phyloP scores from a whole-genome alignment of 2,329 filamentous ascomycete genomes.

The Arthrocladium fulminans region DNA sequence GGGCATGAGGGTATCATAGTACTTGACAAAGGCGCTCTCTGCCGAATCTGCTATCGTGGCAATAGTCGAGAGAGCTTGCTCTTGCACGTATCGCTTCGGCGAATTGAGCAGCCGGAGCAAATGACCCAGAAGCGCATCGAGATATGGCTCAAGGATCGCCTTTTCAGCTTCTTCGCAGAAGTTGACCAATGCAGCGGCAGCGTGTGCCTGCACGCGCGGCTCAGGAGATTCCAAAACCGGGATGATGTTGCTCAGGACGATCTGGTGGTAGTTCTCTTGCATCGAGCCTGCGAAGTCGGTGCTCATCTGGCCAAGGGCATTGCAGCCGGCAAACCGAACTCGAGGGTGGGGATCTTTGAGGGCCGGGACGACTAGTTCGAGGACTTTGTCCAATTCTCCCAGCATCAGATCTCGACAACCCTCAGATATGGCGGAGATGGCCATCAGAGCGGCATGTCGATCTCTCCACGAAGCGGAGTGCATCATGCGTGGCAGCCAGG shows the following conservation, averaged over 20 bases:
- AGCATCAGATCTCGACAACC: slow-evolving; percentile 95
- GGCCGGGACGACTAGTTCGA: slow-evolving; percentile 88
- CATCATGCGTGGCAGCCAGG: slow-evolving; percentile 97
- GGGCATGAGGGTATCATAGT: slow-evolving; percentile 94
- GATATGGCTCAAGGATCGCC: slow-evolving; percentile 79
- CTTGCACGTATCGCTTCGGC: slow-evolving; percentile 91
- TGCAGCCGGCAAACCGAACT: slow-evolving; percentile 95
- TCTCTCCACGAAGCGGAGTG: slow-evolving; percentile 90
- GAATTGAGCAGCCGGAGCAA: slow-evolving; percentile 82
- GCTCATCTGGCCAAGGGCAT: slow-evolving; percentile 98
- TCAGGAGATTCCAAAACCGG: slow-evolving; percentile 84
- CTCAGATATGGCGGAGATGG: slow-evolving; percentile 96
- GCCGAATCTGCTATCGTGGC: slow-evolving; percentile 98
- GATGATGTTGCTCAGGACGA: slow-evolving; percentile 82
- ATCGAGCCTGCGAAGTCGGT: slow-evolving; percentile 97
- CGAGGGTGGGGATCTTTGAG: slow-evolving; percentile 83
- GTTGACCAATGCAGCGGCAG: slow-evolving; percentile 94
- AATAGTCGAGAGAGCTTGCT: slow-evolving; percentile 94
- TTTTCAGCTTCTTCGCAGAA: slow-evolving; percentile 99
- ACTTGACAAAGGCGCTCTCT: slow-evolving; percentile 86
- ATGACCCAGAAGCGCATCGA: slow-evolving; percentile 76
- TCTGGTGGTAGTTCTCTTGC: slow-evolving; percentile 89
- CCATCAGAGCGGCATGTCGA: slow-evolving; percentile 93
- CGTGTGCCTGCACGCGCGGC: slow-evolving; percentile 90
- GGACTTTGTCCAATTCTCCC: slow-evolving; percentile 83